Base-by-base conservation (phyloP, 169 alveolate genomes). In the Plasmodium knowlesi region DNA sequence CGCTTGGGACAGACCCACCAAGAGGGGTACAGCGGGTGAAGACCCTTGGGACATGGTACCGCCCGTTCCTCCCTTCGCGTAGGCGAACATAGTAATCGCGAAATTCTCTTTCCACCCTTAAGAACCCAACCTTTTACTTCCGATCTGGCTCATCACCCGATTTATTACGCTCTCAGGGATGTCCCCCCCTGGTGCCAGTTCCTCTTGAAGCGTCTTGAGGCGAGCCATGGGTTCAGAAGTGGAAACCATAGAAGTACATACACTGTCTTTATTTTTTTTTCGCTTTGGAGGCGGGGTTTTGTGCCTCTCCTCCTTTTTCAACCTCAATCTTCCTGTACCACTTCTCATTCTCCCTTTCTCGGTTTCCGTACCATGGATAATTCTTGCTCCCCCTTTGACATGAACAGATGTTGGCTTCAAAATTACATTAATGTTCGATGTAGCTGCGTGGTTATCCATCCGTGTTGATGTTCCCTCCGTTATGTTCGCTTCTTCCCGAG, bases 131-230 rank as follows among this genome's bases (percentile, higher is more conserved):
- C 57, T 79, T 67, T 90, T 90, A 43, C 54, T 79, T 3, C 95
- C 95, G 80, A 90, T 90, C 54, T 90, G 95, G 50, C 82, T 79
- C 12, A 88, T 28, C 46, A 88, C 94, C 2, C 72, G 54, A 25
- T 70, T 43, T 5, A 88, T 67, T 22, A 88, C 67, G 14, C 37
- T 30, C 5, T 5, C 37, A 22, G 94, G 72, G 74, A 57, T 46
- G 30, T 32, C 16, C 25, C 71, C 67, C 19, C 5, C 43, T 54
- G 46, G 8, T 6, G 32, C n/a, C 0, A 22, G 32, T 1, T 83
- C 50, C 22, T 2, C 61, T 5, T 50, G 4, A 50, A 50, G 61
- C 22, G 4, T 12, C 61, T 50, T 50, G 9, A 50, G 22, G 61
- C 61, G 61, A 50, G 61, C 22, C 19, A 14, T 50, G 8, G 61